These are phyloP conservation scores for Cunninghamia lanceolata DNA, from an alignment of 75 land plant species.

Conservation along the genomic window DNA sequence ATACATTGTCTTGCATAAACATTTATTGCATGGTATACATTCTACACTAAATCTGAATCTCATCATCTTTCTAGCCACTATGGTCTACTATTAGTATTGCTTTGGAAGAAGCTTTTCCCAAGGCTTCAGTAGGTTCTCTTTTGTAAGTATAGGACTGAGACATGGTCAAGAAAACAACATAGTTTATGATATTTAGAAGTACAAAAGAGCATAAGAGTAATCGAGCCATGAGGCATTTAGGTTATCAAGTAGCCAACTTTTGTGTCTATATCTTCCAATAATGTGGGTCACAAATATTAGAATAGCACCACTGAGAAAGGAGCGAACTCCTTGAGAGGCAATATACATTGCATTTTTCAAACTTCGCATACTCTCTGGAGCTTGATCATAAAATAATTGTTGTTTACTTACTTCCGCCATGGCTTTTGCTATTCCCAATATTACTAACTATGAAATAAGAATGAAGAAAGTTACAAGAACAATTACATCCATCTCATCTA, in stretches of 20 bases:
- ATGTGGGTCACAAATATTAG: conserved; percentile 19
- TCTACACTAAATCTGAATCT: too few relatives aligned
- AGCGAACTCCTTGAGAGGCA: conserved; percentile 18
- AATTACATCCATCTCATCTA: conserved; percentile 8
- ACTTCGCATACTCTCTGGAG: conserved; percentile 46
- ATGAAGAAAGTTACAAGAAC: conserved; percentile 52
- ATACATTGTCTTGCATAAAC: too few relatives aligned
- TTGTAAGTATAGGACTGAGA: conserved; percentile 35
- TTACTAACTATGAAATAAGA: conserved; percentile 59
- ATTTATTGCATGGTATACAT: too few relatives aligned
- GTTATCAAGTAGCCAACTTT: conserved; percentile 23
- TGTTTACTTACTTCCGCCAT: conserved; percentile 43
- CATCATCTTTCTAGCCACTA: neutral
- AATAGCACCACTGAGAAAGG: conserved; percentile 31
- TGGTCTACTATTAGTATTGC: neutral
- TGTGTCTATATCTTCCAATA: conserved; percentile 19
- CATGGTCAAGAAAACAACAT: conserved; percentile 24
- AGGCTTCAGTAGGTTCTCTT: neutral
- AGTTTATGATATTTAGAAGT: conserved; percentile 17
- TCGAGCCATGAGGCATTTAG: conserved; percentile 35
- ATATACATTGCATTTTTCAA: conserved; percentile 20
- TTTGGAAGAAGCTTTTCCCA: neutral
- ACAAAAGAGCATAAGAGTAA: conserved; percentile 42
- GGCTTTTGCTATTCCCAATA: conserved; percentile 53
- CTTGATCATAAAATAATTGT: conserved; percentile 79